phyloP scores from a whole-genome alignment of 805 yeast genomes.

The Candida krabiensis region DNA sequence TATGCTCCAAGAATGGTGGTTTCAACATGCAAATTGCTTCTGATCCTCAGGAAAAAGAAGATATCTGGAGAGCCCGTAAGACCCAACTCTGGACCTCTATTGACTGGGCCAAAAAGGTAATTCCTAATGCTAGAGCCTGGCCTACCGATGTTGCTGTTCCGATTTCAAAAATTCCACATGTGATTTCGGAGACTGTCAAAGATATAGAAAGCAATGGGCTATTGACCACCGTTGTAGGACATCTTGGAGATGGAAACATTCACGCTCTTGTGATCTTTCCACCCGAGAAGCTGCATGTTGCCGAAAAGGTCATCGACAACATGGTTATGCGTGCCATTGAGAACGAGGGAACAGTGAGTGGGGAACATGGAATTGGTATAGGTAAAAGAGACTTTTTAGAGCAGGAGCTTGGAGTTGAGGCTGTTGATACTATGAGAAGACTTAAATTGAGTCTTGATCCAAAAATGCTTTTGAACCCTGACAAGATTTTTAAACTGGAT shows the following conservation, averaged over 20 bases:
- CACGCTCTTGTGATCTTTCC: conserved; percentile 64
- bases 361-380: conserved; percentile 83
- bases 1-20: conserved; percentile 55
- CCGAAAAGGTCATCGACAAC: conserved; percentile 50
- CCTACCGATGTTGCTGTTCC: conserved; percentile 87
- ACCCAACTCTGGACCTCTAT: conserved; percentile 64
- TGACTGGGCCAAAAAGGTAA: conserved; percentile 57
- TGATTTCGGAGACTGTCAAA: conserved; percentile 59
- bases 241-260: conserved; percentile 81
- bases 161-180: conserved; percentile 59
- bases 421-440: conserved; percentile 69
- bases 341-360: conserved; percentile 79
- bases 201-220: conserved; percentile 57
- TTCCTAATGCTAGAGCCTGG: conserved; percentile 51
- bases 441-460: conserved; percentile 74
- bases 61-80: conserved; percentile 74
- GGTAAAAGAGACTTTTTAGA: conserved; percentile 67
- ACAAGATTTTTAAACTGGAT: conserved; percentile 70
- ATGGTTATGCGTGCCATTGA: conserved; percentile 66
- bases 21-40: conserved; percentile 57
- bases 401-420: conserved; percentile 63
- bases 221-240: conserved; percentile 63
- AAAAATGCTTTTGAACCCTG: conserved; percentile 68
- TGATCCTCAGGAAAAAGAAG: conserved; percentile 57
- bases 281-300: conserved; percentile 45